Conservation (phyloP, 345 rosid species). For the Populus deltoides region DNA sequence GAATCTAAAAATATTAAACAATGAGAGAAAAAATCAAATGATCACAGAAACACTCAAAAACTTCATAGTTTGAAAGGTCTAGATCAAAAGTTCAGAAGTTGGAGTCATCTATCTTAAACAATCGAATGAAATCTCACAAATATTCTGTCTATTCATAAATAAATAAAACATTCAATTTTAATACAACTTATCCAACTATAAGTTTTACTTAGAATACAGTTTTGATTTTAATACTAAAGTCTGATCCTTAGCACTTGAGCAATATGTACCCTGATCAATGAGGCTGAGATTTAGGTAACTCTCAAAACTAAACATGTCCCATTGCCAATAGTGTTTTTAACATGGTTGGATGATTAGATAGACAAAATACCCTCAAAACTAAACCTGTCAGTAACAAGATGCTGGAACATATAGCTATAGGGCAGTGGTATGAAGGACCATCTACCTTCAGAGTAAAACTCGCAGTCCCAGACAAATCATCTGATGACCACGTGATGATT, state of each 20-base stretch:
- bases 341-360: background rate
- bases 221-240: background rate
- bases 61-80: background rate
- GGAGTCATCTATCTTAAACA: background rate
- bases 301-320: conserved; percentile 1
- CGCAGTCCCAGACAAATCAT: background rate
- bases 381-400: background rate
- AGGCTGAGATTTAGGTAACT: background rate
- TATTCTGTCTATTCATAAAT: background rate
- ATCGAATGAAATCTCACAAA: background rate
- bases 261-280: background rate
- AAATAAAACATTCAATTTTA: background rate
- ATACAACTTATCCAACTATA: background rate
- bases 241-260: background rate
- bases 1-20: background rate
- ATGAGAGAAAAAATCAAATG: background rate
- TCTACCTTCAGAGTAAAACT: background rate
- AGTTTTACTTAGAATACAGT: background rate
- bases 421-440: background rate
- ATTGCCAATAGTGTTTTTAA: background rate
- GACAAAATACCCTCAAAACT: background rate
- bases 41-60: background rate
- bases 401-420: background rate
- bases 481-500: background rate
- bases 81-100: background rate